Conservation (phyloP, 805 yeast genomes). For the Kuraishia piskuri region DNA sequence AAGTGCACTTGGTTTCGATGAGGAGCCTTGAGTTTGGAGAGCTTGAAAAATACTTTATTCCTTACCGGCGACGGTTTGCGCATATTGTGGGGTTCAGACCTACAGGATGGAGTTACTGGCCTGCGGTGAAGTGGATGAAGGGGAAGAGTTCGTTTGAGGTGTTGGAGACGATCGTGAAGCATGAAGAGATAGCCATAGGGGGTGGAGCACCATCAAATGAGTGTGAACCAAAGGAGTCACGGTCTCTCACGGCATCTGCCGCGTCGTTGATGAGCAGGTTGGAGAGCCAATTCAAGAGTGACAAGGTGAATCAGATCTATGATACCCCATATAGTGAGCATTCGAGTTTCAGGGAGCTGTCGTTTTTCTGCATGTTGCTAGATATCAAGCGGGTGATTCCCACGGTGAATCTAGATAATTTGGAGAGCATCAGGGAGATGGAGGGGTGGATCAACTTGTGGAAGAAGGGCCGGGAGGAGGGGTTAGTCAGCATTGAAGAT, state of each 20-base stretch:
- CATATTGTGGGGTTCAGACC: constrained; percentile 71
- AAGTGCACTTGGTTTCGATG: constrained; percentile 72
- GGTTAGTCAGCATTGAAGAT: neutral
- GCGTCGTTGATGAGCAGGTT: constrained; percentile 11
- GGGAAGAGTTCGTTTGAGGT: constrained; percentile 6
- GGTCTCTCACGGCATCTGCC: neutral
- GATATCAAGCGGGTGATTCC: constrained; percentile 54
- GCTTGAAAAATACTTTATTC: constrained; percentile 41
- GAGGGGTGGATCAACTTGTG: constrained; percentile 26
- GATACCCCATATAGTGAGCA: constrained; percentile 90
- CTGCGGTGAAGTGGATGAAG: constrained; percentile 11
- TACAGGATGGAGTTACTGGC: constrained; percentile 79
- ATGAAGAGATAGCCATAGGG: neutral
- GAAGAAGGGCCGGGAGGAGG: constrained; percentile 8
- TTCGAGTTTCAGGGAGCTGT: constrained; percentile 77
- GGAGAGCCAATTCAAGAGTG: constrained; percentile 22
- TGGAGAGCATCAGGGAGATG: constrained; percentile 20
- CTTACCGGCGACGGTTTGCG: constrained; percentile 37
- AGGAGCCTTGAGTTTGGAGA: constrained; percentile 37
- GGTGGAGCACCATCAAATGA: neutral
- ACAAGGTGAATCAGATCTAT: constrained; percentile 36
- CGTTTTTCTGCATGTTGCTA: constrained; percentile 50
- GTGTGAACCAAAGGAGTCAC: neutral
- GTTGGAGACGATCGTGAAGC: constrained; percentile 5
- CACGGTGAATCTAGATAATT: constrained; percentile 52